These are phyloP conservation scores for Bremia lactucae DNA, from an alignment of 352 stramenopile genomes.

Conservation along the genomic window DNA sequence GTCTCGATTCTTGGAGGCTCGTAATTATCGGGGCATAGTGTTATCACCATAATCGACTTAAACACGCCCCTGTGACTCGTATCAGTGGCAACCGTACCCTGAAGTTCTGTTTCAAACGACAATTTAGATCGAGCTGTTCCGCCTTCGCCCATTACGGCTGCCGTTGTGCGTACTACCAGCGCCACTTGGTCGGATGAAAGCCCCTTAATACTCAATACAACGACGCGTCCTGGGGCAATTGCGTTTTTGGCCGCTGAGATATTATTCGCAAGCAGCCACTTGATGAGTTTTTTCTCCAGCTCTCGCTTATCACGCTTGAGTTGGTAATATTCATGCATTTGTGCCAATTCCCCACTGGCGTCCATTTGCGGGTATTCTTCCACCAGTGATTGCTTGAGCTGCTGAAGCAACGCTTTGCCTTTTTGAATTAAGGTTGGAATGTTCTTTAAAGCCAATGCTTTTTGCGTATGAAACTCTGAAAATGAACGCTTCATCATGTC, in stretches of 20 bases:
- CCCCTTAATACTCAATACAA: constrained; percentile 58
- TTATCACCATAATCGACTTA: constrained; percentile 65
- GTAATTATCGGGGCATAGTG: constrained; percentile 57
- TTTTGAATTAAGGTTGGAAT: constrained; percentile 69
- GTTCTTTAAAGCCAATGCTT: constrained; percentile 64
- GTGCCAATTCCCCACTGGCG: constrained; percentile 38
- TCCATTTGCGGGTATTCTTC: constrained; percentile 61
- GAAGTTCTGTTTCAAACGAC: constrained; percentile 30
- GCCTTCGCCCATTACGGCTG: constrained; percentile 14
- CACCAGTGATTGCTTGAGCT: constrained; percentile 33
- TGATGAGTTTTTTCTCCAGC: constrained; percentile 60
- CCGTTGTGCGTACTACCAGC: constrained; percentile 48
- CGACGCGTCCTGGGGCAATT: constrained; percentile 48
- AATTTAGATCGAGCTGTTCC: constrained; percentile 27
- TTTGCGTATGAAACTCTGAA: constrained; percentile 93
- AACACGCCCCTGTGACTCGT: constrained; percentile 32
- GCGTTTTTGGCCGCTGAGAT: constrained; percentile 47
- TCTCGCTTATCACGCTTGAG: constrained; percentile 61
- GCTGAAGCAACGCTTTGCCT: constrained; percentile 36
- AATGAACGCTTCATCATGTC: constrained; percentile 98
- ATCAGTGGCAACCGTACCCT: constrained; percentile 8
- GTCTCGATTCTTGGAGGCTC: constrained; percentile 29
- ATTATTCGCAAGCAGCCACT: constrained; percentile 60
- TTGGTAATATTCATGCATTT: constrained; percentile 59
- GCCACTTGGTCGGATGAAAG: constrained; percentile 46